These are phyloP conservation scores for Arabis alpina DNA, from an alignment of 345 rosid species.

Conservation along the genomic window DNA sequence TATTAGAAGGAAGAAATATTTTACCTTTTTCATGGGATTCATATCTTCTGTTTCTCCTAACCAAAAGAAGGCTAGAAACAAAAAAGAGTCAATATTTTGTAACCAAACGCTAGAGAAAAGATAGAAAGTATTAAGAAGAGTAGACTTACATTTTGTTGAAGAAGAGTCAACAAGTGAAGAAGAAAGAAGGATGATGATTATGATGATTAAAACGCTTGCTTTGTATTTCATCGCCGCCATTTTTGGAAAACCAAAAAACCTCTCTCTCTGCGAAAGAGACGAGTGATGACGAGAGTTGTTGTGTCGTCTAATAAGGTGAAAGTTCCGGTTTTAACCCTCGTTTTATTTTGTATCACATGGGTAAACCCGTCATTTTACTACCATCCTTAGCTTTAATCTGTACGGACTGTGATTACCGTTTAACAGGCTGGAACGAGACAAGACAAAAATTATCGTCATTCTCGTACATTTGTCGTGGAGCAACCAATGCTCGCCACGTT, in stretches of 20 bases:
- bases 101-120: neutral
- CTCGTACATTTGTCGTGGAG: constrained; percentile 39
- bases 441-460: constrained; percentile 36
- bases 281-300: constrained; percentile 20
- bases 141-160: constrained; percentile 32
- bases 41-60: constrained; percentile 29
- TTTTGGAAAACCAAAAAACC: constrained; percentile 6
- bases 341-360: neutral
- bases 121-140: neutral
- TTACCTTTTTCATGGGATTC: constrained; percentile 37
- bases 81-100: neutral
- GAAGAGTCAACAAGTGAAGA: constrained; percentile 26
- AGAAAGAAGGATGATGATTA: neutral
- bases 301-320: constrained; percentile 33
- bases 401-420: constrained; percentile 37
- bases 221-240: constrained; percentile 43
- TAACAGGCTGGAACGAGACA: constrained; percentile 42
- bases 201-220: constrained; percentile 34
- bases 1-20: neutral
- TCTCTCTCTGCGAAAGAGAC: constrained; percentile 2
- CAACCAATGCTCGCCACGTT: constrained; percentile 26
- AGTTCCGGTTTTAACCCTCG: constrained; percentile 34
- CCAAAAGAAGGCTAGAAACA: constrained; percentile 33
- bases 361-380: constrained; percentile 3
- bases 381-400: neutral